A percentile compares a stretch with the other conserved stretches of the same genome.
phyloP scores from a whole-genome alignment of 2,329 filamentous ascomycete genomes.

The Nemania sp. region DNA sequence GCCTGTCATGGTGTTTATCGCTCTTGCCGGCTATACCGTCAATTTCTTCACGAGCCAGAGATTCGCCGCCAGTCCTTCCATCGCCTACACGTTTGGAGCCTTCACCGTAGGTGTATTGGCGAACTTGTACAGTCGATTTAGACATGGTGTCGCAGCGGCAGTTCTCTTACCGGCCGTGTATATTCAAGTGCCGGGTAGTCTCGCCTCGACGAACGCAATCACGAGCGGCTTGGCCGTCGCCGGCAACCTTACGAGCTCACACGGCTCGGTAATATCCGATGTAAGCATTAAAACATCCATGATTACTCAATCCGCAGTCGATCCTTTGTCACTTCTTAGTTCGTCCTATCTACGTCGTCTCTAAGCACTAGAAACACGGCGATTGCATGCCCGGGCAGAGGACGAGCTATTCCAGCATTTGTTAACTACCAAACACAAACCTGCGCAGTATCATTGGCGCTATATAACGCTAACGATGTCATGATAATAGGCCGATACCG shows the following conservation, averaged over 20 bases:
- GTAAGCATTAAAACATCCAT: conserved; percentile 19
- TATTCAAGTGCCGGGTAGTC: conserved; percentile 65
- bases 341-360: no score
- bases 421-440: no score
- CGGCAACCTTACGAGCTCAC: conserved; percentile 54
- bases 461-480: no score
- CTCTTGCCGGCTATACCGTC: conserved; percentile 73
- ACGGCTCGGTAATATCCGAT: conserved; percentile 40
- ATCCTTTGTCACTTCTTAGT: no score
- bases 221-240: conserved; percentile 62
- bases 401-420: no score
- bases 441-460: no score
- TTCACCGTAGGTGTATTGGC: conserved; percentile 77
- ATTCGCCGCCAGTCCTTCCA: conserved; percentile 72
- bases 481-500: conserved; percentile 10
- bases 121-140: conserved; percentile 68
- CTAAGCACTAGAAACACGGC: no score
- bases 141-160: conserved; percentile 78
- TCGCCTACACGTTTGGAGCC: conserved; percentile 78
- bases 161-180: conserved; percentile 89
- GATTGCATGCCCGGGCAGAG: no score
- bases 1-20: conserved; percentile 75
- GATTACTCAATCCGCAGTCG: background rate
- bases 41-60: conserved; percentile 72
- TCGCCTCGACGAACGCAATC: conserved; percentile 64